These are phyloP conservation scores for Lathyrus oleraceus DNA, from an alignment of 306 rosid genomes.

Conservation along the genomic window DNA sequence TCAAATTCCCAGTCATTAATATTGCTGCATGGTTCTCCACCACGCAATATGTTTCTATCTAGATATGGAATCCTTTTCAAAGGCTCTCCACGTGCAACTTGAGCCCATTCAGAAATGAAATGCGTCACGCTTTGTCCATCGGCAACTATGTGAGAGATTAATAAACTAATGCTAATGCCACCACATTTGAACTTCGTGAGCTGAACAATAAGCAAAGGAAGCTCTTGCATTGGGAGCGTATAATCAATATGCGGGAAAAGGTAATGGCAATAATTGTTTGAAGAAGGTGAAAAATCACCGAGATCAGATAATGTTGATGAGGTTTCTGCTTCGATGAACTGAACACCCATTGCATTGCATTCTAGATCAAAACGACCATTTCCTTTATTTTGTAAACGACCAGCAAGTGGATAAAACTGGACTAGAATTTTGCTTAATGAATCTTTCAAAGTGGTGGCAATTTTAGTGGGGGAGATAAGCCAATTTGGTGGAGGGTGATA, in stretches of 20 bases:
- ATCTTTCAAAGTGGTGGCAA: slow-evolving; percentile 42
- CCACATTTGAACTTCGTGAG: slow-evolving; percentile 61
- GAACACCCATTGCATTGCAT: slow-evolving; percentile 54
- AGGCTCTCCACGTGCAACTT: slow-evolving; percentile 51
- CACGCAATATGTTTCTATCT: slow-evolving; percentile 24
- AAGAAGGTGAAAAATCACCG: slow-evolving; percentile 42
- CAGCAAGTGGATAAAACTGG: slow-evolving; percentile 64
- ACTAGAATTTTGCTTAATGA: slow-evolving; percentile 52
- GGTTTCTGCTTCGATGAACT: slow-evolving; percentile 51
- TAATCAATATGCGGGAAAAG: slow-evolving; percentile 48
- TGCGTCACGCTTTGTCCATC: slow-evolving; percentile 55
- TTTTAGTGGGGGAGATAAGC: not conserved
- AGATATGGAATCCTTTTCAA: slow-evolving; percentile 40
- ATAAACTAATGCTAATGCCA: slow-evolving; percentile 41
- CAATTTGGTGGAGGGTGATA: slow-evolving; percentile 35
- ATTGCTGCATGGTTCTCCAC: not conserved
- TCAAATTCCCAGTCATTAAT: slow-evolving; percentile 11
- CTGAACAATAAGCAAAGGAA: slow-evolving; percentile 49
- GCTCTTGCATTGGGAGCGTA: slow-evolving; percentile 47
- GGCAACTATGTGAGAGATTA: slow-evolving; percentile 46
- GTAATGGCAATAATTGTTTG: not conserved
- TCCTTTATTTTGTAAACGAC: slow-evolving; percentile 51
- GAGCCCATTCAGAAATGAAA: slow-evolving; percentile 53
- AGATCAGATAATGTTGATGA: slow-evolving; percentile 33
- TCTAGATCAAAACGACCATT: slow-evolving; percentile 54